Percentiles rank a stretch among this genome's conserved stretches.
Evolutionary conservation across 805 yeast species (phyloP).

Genomic region (Torulaspora maleeae): DNA sequence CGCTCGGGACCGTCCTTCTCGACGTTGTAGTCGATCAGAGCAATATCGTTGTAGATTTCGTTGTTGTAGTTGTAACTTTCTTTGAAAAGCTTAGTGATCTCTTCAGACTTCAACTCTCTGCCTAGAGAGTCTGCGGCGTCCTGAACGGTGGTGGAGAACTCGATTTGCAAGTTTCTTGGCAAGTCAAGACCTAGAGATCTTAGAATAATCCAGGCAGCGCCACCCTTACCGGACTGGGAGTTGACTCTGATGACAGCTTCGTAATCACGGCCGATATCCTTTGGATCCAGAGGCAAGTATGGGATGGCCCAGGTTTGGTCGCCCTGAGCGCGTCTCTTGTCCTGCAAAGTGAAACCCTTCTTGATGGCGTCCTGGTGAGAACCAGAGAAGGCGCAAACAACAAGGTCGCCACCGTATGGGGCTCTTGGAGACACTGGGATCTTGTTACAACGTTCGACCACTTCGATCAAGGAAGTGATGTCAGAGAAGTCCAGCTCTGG

Average conservation of each 20-base stretch:
- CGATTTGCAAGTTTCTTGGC: slow-evolving; percentile 67
- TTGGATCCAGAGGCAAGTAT: slow-evolving; percentile 74
- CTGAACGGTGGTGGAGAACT: slow-evolving; percentile 63
- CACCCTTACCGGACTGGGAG: slow-evolving; percentile 86
- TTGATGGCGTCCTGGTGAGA: slow-evolving; percentile 69
- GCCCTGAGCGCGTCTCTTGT: slow-evolving; percentile 45
- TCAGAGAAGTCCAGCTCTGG: slow-evolving; percentile 72
- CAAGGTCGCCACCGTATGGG: slow-evolving; percentile 75
- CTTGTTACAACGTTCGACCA: slow-evolving; percentile 73
- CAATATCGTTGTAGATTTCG: slow-evolving; percentile 29
- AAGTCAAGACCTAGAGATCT: slow-evolving; percentile 67
- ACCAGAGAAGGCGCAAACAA: slow-evolving; percentile 75
- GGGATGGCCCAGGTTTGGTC: slow-evolving; percentile 63
- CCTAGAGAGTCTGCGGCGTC: slow-evolving; percentile 58
- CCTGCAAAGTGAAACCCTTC: slow-evolving; percentile 57
- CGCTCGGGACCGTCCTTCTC: slow-evolving; percentile 38
- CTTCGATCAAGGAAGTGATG: slow-evolving; percentile 58
- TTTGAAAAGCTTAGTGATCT: slow-evolving; percentile 55
- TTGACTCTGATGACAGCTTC: slow-evolving; percentile 81
- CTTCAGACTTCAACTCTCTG: slow-evolving; percentile 63
- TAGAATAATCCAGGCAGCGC: slow-evolving; percentile 78
- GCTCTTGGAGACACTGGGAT: slow-evolving; percentile 71
- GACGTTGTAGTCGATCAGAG: slow-evolving; percentile 42
- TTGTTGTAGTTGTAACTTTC: slow-evolving; percentile 48
- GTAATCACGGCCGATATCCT: slow-evolving; percentile 73